Percentiles rank a stretch among this genome's conserved stretches.
Evolutionary conservation across 257 asterid genomes (phyloP).

Genomic region (Perilla frutescens): DNA sequence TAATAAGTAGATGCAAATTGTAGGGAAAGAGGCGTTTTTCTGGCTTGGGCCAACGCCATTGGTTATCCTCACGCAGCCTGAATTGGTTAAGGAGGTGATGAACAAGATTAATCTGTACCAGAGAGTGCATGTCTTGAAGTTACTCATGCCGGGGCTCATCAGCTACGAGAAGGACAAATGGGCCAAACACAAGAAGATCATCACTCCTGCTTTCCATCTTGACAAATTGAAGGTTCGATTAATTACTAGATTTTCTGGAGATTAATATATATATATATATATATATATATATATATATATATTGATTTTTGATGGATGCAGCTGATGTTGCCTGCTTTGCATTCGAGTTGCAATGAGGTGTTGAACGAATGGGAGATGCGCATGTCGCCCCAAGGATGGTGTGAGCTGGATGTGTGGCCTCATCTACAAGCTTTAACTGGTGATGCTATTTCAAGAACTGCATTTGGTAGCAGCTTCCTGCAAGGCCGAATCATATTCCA

Average conservation of each 20-base stretch:
- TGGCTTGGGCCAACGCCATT: slow-evolving; percentile 61
- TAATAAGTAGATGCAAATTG: no score
- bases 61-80: slow-evolving; percentile 47
- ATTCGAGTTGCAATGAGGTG: slow-evolving; percentile 45
- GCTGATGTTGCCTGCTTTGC: slow-evolving; percentile 56
- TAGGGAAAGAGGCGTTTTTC: slow-evolving; percentile 45
- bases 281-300: no score
- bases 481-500: slow-evolving; percentile 57
- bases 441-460: slow-evolving; percentile 59
- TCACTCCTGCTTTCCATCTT: slow-evolving; percentile 66
- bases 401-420: slow-evolving; percentile 61
- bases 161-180: slow-evolving; percentile 52
- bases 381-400: slow-evolving; percentile 37
- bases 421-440: slow-evolving; percentile 41
- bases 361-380: slow-evolving; percentile 46
- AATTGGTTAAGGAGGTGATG: slow-evolving; percentile 48
- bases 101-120: slow-evolving; percentile 34
- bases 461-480: slow-evolving; percentile 60
- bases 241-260: no score
- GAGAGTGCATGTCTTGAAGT: slow-evolving; percentile 37
- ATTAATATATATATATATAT: no score
- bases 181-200: slow-evolving; percentile 65
- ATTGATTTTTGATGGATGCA: neutral
- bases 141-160: slow-evolving; percentile 47
- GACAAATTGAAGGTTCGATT: slow-evolving; percentile 58